Evolutionary conservation across 2,329 filamentous ascomycete species (phyloP).

Genomic region (Polytolypa hystricis): DNA sequence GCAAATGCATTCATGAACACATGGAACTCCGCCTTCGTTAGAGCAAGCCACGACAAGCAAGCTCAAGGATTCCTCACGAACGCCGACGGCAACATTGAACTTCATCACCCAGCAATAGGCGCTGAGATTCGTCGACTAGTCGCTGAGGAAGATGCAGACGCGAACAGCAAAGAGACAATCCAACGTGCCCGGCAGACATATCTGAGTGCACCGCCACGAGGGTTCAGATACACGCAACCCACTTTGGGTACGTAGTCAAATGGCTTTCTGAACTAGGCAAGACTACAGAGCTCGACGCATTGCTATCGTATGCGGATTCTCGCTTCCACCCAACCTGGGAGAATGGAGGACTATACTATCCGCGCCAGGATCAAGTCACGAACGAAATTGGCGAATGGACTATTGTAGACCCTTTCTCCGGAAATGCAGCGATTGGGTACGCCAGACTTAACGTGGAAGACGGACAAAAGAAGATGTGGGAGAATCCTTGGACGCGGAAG

Average conservation of each 20-base stretch:
- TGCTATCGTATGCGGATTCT: slow-evolving; percentile 21
- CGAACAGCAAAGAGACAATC: not conserved
- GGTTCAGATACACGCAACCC: slow-evolving; percentile 12
- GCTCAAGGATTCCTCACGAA: not conserved
- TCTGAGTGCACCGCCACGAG: not conserved
- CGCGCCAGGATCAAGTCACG: slow-evolving; percentile 15
- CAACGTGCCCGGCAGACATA: not conserved
- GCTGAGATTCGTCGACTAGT: not conserved
- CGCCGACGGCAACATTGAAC: not conserved
- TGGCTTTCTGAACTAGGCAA: slow-evolving; percentile 27
- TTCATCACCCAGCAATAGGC: not conserved
- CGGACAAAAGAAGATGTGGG: slow-evolving; percentile 28
- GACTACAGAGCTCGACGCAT: slow-evolving; percentile 10
- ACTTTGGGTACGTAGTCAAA: slow-evolving; percentile 20
- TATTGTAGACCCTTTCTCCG: slow-evolving; percentile 25
- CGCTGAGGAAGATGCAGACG: not conserved
- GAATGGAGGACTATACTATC: slow-evolving; percentile 27
- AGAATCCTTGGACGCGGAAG: not conserved
- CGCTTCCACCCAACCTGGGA: slow-evolving; percentile 22
- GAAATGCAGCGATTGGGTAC: slow-evolving; percentile 29
- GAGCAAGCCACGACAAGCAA: not conserved
- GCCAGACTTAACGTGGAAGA: slow-evolving; percentile 26
- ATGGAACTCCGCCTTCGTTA: not conserved
- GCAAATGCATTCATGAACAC: not conserved
- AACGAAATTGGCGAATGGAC: slow-evolving; percentile 17